Base-by-base conservation (phyloP, 176 grass and related monocot genomes). In the Stipa capillata region DNA sequence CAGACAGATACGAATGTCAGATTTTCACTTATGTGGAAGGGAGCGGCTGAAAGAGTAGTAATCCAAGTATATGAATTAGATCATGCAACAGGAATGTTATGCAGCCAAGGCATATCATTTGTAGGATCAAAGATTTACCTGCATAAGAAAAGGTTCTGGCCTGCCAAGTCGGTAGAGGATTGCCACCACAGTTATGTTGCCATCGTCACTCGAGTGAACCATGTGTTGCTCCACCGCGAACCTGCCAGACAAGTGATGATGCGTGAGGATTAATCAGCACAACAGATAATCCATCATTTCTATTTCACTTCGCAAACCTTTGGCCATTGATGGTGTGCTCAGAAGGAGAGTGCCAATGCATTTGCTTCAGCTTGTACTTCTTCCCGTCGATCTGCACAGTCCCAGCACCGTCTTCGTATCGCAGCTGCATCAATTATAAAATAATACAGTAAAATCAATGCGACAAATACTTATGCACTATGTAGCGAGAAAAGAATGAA, bases 271-370 rank as follows among this genome's bases (percentile, higher is more conserved):
- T n/a, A 33, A 29, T 49, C 11, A 34, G 4, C 29, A 11, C 29
- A 47, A 6, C 5, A 27, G 34, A 36, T 11, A 12, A 49, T 8
- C 8, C n/a, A 49, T 28, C 16, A 0, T 47, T 1, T 16, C 25
- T n/a, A n/a, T 60, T 32, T 45, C 5, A 6, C 3, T 48, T 8
- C 17, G 33, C 74, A 59, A 58, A 87, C 91, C 87, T 87, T 23
- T 65, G 6, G 47, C 90, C 90, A 61, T 92, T 53, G 73, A 97
- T 61, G 65, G 90, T 90, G 87, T 97, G 93, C 87, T 97, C 93
- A 0, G 93, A 97, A 8, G 93, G 93, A 48, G 90, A 90, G 64
- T 97, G 93, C 93, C 93, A 97, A 12, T 97, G 90, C 79, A 90
- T 57, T 2, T 90, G 83, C 78, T 90, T 86, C 83, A 97, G 83